Base-by-base conservation (phyloP, 495 filamentous ascomycete species). In the Lineolata rhizophorae region DNA sequence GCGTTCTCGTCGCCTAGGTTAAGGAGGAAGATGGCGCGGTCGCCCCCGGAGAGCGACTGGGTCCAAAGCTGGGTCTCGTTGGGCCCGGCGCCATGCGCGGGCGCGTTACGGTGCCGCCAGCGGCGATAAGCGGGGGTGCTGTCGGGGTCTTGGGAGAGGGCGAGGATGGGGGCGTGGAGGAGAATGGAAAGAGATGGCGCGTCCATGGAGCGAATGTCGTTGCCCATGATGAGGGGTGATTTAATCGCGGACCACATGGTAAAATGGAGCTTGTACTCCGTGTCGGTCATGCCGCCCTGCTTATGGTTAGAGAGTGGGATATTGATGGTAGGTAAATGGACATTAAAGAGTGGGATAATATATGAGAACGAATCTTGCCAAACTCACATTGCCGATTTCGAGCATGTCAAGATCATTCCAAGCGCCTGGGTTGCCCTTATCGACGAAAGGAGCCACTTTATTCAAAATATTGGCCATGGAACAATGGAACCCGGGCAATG, bases 401-500 rank as follows among this genome's bases (percentile, higher is more conserved):
- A 52, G 36, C 49, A 52, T 52, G 34, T 52, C 48, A 36, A 51
- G 38, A 20, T 51, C 48, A 33, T 51, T 49, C 24, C 39, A 49
- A 17, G 36, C 41, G 9, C 48, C 48, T 5, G 36, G 34, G 34
- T 41, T 43, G 1, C 37, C 37, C 16, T 38, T 31, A 2, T 40
- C 37, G 19, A 16, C 14, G 27, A 47, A 41, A 3, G 40, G 29
- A 10, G 38, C 34, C 33, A 48, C 30, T 27, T 52, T 52, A 32
- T 52, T 48, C 2, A 52, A 25, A 29, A 52, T 50, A 30, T 49
- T 50, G 44, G 50, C 48, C 10, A 66, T 50, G 11, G 58, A 62
- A 48, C 64, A 69, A 33, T 66, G 55, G 37, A 61, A 66, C 2
- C 64, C 64, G 3, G 64, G 57, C 22, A 56, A 48, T 4, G 48